Evolutionary conservation across 2,329 filamentous ascomycete genomes (phyloP), one percentile per base, ranked within the genome.

Genomic region (Penicillium sp.): DNA sequence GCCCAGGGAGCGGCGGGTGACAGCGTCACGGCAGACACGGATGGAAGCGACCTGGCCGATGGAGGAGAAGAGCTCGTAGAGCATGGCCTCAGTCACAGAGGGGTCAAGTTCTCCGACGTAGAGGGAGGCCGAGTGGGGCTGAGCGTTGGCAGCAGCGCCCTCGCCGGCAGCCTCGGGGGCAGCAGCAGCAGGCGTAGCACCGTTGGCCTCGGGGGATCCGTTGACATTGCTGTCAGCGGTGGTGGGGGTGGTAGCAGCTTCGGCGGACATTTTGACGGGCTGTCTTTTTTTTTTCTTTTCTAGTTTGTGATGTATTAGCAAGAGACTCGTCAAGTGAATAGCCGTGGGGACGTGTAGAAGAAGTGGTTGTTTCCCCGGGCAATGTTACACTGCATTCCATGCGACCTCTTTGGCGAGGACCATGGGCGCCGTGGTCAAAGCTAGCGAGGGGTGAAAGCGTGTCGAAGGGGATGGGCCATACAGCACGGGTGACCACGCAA

Each of bases 1-100:
- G 65, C 94, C 94, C 64, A 99, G 91, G 62, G 94, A 99, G 78
- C 94, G 93, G 75, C 94, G 92, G 71, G 94, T 97, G 73, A 99
- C 92, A 59, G 94, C 93, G 73, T 99, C 94, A 80, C 94, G 94
- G 86, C 94, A 99, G 75, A 99, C 94, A 84, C 94, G 94, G 77
- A 99, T 99, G 56, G 94, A 99, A 63, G 94, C 94, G 68, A 99
- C 94, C 70, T 96, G 93, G 67, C 94, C 94, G 72, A 99, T 99
- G 78, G 95, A 94, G 55, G 94, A 97, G 85, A 99, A 99, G 60
- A 99, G 90, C 86, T 99, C 94, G 78, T 97, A 99, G 70, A 99
- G 91, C 94, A 99, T 99, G 66, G 94, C 94, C 84, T 99, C 94
- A 61, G 94, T 99, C 75, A 99, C 94, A 57, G 91, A 94, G 67